Evolutionary conservation across 495 filamentous ascomycete species (phyloP), one percentile per base, ranked within the genome.

Genomic region (Hypoxylon trugodes): DNA sequence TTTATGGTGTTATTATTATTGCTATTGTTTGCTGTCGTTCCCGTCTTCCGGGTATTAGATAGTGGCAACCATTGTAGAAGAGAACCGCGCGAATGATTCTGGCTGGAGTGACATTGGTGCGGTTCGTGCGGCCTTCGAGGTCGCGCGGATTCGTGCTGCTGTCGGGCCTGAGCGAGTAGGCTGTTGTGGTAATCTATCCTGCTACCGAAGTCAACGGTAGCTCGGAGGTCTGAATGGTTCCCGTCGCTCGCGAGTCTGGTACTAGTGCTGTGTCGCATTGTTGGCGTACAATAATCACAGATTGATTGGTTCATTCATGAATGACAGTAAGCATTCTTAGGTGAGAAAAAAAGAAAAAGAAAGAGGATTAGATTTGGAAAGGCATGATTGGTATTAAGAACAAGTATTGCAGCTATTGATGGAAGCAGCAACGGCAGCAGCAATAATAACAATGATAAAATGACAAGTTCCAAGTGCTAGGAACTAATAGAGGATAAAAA

Each of bases 161-260:
- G 65, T n/a, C 65, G 59, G 32, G 61, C 54, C 21, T 68, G 54
- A 26, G 59, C 59, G 54, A 68, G 65, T 16, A 68, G 60, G 40
- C 65, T 68, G 43, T 63, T 59, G 45, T 68, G 65, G 21, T 68
- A 68, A 32, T 68, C 65, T 56, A 64, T 43, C 35, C 59, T 68
- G 45, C 64, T 54, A 54, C 64, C 32, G 25, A 57, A 35, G 22
- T 41, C 52, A 26, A 53, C 40, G 33, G 48, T 36, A 28, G 30
- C 41, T 42, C 59, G 59, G 9, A 40, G 38, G 25, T 78, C 22
- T 68, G 69, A 15, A 76, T 77, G 12, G 64, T 42, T 33, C 53
- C 68, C 22, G 50, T 68, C 60, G 52, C 54, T 35, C 36, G 51
- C 42, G 47, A 46, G 58, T 48, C 48, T 63, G 53, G 7, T 50